phyloP scores from a whole-genome alignment of 2,329 filamentous ascomycete genomes.

The Diplodia seriata region DNA sequence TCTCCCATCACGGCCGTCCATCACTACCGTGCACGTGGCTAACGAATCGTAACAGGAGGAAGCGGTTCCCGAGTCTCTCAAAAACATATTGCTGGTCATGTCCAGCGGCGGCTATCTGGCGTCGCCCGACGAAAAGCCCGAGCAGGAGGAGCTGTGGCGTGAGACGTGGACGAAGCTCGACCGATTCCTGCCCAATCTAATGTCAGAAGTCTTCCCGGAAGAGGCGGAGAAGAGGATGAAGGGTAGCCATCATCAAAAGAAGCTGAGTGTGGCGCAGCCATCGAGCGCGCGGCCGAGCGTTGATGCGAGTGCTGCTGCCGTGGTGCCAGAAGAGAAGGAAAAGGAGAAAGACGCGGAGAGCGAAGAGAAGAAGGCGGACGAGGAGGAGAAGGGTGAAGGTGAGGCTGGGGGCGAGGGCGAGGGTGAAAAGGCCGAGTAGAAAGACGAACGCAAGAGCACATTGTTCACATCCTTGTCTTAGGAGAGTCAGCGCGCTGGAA shows the following conservation, averaged over 20 bases:
- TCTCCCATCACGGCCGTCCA: neutral
- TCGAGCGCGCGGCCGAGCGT: conserved; percentile 14
- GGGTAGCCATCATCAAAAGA: conserved; percentile 5
- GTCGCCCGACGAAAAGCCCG: conserved; percentile 63
- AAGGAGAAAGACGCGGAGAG: neutral
- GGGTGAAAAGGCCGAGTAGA: neutral
- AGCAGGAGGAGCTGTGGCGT: conserved; percentile 63
- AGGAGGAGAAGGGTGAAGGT: neutral
- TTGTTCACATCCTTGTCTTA: neutral
- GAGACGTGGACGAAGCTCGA: conserved; percentile 68
- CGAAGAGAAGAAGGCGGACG: neutral
- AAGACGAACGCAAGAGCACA: neutral
- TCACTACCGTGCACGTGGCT: neutral
- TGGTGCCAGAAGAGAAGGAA: neutral
- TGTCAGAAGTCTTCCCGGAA: conserved; percentile 65
- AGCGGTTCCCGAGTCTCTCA: conserved; percentile 91
- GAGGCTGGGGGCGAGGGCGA: neutral
- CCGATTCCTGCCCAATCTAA: conserved; percentile 65
- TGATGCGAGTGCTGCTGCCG: neutral
- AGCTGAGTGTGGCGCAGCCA: neutral
- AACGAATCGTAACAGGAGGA: conserved; percentile 70
- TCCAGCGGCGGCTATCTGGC: conserved; percentile 84
- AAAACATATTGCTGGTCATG: conserved; percentile 97
- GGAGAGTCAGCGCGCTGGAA: neutral
- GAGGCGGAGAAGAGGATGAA: conserved; percentile 39